A percentile compares a stretch with the other conserved stretches of the same genome.
These are phyloP conservation scores for Scedosporium dehoogii DNA, from an alignment of 2,329 filamentous ascomycete species.

Conservation along the genomic window DNA sequence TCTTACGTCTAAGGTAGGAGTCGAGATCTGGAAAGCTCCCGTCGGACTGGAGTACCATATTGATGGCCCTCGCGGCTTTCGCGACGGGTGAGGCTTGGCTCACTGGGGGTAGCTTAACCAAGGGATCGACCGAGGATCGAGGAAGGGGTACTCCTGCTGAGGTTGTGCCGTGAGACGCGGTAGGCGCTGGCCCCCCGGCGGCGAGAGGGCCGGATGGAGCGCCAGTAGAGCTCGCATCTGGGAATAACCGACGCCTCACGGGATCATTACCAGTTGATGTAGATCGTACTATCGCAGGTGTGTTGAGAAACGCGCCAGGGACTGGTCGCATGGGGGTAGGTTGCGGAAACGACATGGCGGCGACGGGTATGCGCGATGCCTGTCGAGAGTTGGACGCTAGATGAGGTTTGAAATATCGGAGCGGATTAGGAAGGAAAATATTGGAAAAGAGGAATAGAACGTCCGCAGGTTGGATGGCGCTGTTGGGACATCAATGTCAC, in stretches of 20 bases:
- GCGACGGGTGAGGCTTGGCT: conserved; percentile 56
- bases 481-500: not conserved
- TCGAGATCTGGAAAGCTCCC: conserved; percentile 81
- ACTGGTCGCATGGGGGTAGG: conserved; percentile 61
- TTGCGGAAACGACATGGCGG: conserved; percentile 42
- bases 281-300: conserved; percentile 53
- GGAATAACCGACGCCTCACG: conserved; percentile 42
- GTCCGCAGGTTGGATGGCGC: not conserved
- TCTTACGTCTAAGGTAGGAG: conserved; percentile 77
- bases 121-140: conserved; percentile 1
- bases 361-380: not conserved
- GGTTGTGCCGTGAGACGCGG: conserved; percentile 10
- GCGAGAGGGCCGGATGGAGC: conserved; percentile 3
- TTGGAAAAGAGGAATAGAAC: not conserved
- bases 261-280: conserved; percentile 32
- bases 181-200: conserved; percentile 9
- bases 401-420: not conserved
- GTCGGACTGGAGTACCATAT: conserved; percentile 65
- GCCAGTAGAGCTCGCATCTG: conserved; percentile 13
- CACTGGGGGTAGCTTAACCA: conserved; percentile 12
- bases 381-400: not conserved
- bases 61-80: conserved; percentile 75
- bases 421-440: not conserved
- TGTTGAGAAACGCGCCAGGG: conserved; percentile 68
- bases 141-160: not conserved